Evolutionary conservation across 352 stramenopile species (phyloP).

Genomic region (Phytophthora pseudosyringae): DNA sequence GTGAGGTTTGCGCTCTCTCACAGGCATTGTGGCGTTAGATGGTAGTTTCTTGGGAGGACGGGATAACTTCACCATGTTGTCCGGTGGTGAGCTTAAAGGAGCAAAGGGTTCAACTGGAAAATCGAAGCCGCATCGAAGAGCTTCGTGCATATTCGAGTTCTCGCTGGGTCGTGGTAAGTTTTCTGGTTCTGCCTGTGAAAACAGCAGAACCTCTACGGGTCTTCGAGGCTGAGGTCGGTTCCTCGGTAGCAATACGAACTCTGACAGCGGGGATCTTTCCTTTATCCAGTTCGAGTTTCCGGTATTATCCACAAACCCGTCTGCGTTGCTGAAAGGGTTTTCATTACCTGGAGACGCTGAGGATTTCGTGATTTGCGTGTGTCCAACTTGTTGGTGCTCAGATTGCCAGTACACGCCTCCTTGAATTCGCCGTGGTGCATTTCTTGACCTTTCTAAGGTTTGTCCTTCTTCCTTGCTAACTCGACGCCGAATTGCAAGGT

Average conservation of each 20-base stretch:
- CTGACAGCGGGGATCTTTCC: conserved; percentile 30
- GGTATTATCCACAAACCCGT: neutral
- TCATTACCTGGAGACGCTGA: neutral
- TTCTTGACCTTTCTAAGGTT: conserved; percentile 1
- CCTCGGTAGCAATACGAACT: conserved; percentile 45
- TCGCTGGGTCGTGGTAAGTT: neutral
- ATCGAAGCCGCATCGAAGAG: conserved; percentile 37
- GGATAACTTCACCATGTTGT: neutral
- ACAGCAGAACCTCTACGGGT: conserved; percentile 40
- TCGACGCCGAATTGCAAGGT: conserved; percentile 29
- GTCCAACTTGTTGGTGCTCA: neutral
- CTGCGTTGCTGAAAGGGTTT: neutral
- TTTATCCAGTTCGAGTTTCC: conserved; percentile 12
- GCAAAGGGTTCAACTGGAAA: conserved; percentile 28
- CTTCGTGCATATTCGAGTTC: conserved; percentile 13
- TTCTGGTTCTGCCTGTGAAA: conserved; percentile 6
- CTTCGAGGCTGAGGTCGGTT: conserved; percentile 45
- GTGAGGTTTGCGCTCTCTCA: neutral
- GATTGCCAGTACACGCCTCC: conserved; percentile 10
- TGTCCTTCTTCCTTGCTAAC: conserved; percentile 4
- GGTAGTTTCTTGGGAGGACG: neutral
- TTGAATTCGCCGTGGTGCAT: conserved; percentile 4
- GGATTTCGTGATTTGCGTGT: neutral
- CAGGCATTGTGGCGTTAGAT: neutral
- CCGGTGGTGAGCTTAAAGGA: conserved; percentile 5